phyloP scores from a whole-genome alignment of 441 rosid genomes.

The Breynia disticha region DNA sequence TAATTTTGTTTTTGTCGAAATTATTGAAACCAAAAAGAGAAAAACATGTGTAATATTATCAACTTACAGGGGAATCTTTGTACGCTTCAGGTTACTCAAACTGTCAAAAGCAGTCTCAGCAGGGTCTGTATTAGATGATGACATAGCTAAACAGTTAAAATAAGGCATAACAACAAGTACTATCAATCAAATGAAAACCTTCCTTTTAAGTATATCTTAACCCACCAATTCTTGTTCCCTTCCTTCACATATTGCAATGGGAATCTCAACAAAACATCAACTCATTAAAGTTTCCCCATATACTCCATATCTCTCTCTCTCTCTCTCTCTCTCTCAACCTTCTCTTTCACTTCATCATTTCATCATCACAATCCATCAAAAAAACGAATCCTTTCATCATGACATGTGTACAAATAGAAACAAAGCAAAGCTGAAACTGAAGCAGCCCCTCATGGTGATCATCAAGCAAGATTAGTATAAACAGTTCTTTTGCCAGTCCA shows the following conservation, averaged over 20 bases:
- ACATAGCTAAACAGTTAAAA: too few species aligned
- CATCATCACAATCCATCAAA: too few species aligned
- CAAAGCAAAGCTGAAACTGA: slow-evolving; percentile 3
- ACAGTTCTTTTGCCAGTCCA: too few species aligned
- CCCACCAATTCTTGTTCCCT: slow-evolving; percentile 6
- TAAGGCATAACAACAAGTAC: slow-evolving; percentile 1
- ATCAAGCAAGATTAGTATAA: slow-evolving; percentile 8
- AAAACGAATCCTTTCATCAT: too few species aligned
- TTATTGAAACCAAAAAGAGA: slow-evolving; percentile 17
- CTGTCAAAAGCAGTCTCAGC: slow-evolving; percentile 15
- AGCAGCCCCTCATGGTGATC: slow-evolving; percentile 8
- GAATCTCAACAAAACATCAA: slow-evolving; percentile 7
- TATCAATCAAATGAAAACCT: slow-evolving; percentile 10
- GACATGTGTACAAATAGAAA: not conserved
- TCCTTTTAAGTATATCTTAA: slow-evolving; percentile 4
- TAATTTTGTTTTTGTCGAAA: slow-evolving; percentile 10
- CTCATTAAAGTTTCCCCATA: slow-evolving; percentile 3
- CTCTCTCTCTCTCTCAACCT: too few species aligned
- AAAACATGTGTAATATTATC: slow-evolving; percentile 16
- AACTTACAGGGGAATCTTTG: slow-evolving; percentile 26
- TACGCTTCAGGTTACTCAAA: slow-evolving; percentile 16
- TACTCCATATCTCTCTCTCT: not conserved
- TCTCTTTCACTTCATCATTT: too few species aligned
- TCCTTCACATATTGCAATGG: slow-evolving; percentile 2
- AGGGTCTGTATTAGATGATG: not conserved